Conservation (phyloP, 2,329 filamentous ascomycete genomes). For the Cladosporium oxysporum region DNA sequence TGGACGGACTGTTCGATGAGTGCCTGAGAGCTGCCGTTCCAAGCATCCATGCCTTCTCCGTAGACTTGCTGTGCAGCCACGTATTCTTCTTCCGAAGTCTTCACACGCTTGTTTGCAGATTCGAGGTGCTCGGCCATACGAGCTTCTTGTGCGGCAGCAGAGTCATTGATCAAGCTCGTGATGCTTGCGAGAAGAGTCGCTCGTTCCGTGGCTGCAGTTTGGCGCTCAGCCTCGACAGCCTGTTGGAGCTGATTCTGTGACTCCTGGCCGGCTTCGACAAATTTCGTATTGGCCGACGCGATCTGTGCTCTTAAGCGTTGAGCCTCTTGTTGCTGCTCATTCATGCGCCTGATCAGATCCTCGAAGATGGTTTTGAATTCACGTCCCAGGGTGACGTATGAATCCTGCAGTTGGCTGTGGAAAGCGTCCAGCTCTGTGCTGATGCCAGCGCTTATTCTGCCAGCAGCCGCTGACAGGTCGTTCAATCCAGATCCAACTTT, state of each 20-base stretch:
- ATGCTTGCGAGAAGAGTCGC: constrained; percentile 76
- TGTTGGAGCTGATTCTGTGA: constrained; percentile 68
- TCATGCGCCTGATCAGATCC: constrained; percentile 72
- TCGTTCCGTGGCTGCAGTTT: constrained; percentile 71
- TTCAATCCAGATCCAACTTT: constrained; percentile 83
- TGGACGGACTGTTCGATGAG: constrained; percentile 70
- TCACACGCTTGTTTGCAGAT: constrained; percentile 58
- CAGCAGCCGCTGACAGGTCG: constrained; percentile 78
- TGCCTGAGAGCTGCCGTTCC: constrained; percentile 68
- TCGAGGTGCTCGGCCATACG: constrained; percentile 68
- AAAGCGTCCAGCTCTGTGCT: constrained; percentile 83
- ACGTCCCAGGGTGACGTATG: constrained; percentile 78
- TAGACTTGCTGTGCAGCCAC: constrained; percentile 62
- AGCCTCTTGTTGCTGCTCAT: constrained; percentile 74
- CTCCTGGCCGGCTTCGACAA: constrained; percentile 67
- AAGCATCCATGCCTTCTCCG: constrained; percentile 69
- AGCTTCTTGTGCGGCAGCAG: constrained; percentile 70
- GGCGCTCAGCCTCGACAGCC: constrained; percentile 73
- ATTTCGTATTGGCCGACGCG: constrained; percentile 65
- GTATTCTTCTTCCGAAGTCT: constrained; percentile 55
- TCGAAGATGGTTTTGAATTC: constrained; percentile 89
- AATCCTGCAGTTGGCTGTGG: constrained; percentile 78
- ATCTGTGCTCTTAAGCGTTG: constrained; percentile 72
- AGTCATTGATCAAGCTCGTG: constrained; percentile 70
- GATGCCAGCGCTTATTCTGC: constrained; percentile 86